phyloP scores from a whole-genome alignment of 345 rosid genomes.

The Limnanthes douglasii region DNA sequence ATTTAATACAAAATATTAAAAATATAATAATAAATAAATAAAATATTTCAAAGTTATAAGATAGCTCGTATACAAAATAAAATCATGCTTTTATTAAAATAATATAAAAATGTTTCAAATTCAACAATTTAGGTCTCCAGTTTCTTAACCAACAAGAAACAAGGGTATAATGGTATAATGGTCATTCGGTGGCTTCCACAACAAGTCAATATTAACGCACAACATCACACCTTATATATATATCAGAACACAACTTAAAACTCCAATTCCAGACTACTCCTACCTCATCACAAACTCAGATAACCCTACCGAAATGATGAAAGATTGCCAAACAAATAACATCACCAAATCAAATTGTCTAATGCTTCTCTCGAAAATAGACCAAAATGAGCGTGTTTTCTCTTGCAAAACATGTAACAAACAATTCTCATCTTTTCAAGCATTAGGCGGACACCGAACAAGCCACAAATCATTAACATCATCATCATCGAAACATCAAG shows the following conservation, averaged over 20 bases:
- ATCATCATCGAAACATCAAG: too few relatives aligned
- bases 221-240: conserved; percentile 2
- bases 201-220: conserved; percentile 9
- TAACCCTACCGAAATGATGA: too few relatives aligned
- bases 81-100: too few relatives aligned
- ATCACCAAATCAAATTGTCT: conserved; percentile 43
- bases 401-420: conserved; percentile 74
- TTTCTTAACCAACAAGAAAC: conserved; percentile 23
- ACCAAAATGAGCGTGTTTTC: conserved; percentile 35
- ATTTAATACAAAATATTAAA: not conserved
- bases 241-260: conserved; percentile 3
- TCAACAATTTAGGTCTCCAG: conserved; percentile 16
- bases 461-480: conserved; percentile 94
- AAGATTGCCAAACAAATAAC: too few relatives aligned
- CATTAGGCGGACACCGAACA: conserved; percentile 88
- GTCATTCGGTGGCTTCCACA: conserved; percentile 9
- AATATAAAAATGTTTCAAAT: too few relatives aligned
- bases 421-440: conserved; percentile 71
- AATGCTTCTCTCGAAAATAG: conserved; percentile 59
- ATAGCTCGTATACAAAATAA: not conserved
- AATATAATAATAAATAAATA: not conserved
- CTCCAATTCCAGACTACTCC: too few relatives aligned
- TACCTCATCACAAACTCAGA: too few relatives aligned
- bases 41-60: not conserved
- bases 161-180: conserved; percentile 8